phyloP scores from a whole-genome alignment of 805 yeast species.

The Lipomyces starkeyi region DNA sequence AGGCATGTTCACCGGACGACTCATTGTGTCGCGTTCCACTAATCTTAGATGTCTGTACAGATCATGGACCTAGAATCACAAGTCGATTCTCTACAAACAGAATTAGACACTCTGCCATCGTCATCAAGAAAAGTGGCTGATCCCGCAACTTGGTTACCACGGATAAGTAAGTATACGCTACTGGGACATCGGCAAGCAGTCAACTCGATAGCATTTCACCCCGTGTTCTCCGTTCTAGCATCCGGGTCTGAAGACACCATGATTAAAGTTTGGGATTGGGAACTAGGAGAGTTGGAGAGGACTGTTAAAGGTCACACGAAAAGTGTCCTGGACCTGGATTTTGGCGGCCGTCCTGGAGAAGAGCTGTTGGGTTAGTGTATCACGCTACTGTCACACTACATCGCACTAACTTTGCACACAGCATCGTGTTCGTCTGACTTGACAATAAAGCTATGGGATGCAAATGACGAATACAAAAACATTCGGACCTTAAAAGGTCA shows the following conservation, averaged over 20 bases:
- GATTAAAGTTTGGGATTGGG: constrained; percentile 75
- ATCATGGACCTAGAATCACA: constrained; percentile 69
- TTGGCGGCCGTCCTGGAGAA: constrained; percentile 52
- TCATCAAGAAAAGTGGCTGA: constrained; percentile 39
- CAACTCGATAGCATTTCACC: constrained; percentile 73
- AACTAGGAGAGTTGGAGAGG: constrained; percentile 63
- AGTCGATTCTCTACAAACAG: constrained; percentile 51
- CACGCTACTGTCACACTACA: constrained; percentile 25
- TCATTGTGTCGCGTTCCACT: background rate
- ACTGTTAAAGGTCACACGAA: constrained; percentile 79
- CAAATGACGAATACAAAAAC: constrained; percentile 55
- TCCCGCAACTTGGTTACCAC: constrained; percentile 67
- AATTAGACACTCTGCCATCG: constrained; percentile 53
- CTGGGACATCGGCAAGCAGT: constrained; percentile 66
- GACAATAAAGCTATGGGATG: constrained; percentile 74
- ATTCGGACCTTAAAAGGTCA: constrained; percentile 77
- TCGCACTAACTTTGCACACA: constrained; percentile 40
- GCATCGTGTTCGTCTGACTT: constrained; percentile 60
- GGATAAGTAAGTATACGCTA: constrained; percentile 50
- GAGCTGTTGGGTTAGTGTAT: constrained; percentile 20
- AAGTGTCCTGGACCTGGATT: constrained; percentile 62
- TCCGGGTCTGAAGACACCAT: constrained; percentile 77
- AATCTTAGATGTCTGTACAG: constrained; percentile 10
- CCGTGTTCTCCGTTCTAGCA: constrained; percentile 66
- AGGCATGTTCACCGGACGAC: constrained; percentile 44